phyloP scores from a whole-genome alignment of 768 basidiomycete genomes.

The Serendipita sp. region DNA sequence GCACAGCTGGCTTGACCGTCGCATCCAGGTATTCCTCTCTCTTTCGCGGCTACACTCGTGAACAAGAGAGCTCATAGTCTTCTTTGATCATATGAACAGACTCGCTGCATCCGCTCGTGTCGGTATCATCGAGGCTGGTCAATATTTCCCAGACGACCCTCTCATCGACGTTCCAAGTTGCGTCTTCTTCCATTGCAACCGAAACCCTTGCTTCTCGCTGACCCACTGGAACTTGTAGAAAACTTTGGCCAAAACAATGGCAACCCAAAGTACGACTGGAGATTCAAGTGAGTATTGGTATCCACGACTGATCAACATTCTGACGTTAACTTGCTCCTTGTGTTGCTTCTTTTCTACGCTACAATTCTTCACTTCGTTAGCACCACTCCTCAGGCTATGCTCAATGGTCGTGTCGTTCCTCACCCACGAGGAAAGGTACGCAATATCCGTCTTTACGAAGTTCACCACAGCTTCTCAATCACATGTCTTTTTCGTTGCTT shows the following conservation, averaged over 20 bases:
- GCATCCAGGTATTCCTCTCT: constrained; percentile 11
- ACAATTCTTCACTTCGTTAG: neutral
- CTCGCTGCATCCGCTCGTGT: constrained; percentile 11
- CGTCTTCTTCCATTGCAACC: constrained; percentile 4
- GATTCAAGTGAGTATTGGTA: constrained; percentile 9
- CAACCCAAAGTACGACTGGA: constrained; percentile 15
- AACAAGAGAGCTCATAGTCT: neutral
- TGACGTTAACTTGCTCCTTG: too few species aligned
- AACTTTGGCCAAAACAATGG: constrained; percentile 11
- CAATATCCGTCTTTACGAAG: too few species aligned
- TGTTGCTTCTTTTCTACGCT: too few species aligned
- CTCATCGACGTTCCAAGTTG: constrained; percentile 15
- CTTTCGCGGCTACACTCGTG: neutral
- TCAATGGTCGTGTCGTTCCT: constrained; percentile 9
- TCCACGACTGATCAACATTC: neutral
- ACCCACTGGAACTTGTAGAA: constrained; percentile 5
- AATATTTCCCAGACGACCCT: constrained; percentile 12
- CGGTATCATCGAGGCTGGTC: constrained; percentile 17
- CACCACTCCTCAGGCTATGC: constrained; percentile 9
- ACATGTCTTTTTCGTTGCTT: too few species aligned
- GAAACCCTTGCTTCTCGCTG: neutral
- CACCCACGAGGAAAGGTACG: constrained; percentile 14
- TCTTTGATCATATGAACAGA: neutral
- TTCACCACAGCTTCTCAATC: too few species aligned
- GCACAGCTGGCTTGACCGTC: constrained; percentile 15